Base-by-base conservation (phyloP, 2,329 filamentous ascomycete species). In the Pezicula carpinea region DNA sequence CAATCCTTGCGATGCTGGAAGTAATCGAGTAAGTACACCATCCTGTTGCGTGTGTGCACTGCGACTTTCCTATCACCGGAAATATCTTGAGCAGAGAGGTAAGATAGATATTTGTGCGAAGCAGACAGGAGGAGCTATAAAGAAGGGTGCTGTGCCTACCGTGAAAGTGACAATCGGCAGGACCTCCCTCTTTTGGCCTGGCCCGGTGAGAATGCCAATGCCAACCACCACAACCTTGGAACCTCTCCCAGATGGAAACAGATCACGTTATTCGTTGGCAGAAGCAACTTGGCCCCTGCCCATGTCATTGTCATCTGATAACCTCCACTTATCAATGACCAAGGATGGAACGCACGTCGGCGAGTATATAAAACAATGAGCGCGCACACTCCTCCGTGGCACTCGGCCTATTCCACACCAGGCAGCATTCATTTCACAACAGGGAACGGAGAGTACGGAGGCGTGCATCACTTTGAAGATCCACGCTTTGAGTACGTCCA, bases 1-100 rank as follows among this genome's bases (percentile, higher is more conserved):
- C 60, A 63, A 51, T 64, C 62, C 36, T 54, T 53, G 14, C 53
- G 51, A 50, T 64, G 62, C 44, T 63, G 60, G 47, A 64, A 60
- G 48, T 63, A 64, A 50, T 64, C 61, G 5, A 61, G 47, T 44
- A 59, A 29, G 46, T 55, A 64, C 4, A 63, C 59, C 62, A 64
- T 64, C 5, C 13, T 40, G 15, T 52, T 57, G 54, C 50, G n/a
- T 44, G 41, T 39, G 23, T 11, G 14, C 26, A n/a, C n/a, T n/a
- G n/a, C n/a, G n/a, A n/a, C 15, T 22, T 46, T 39, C 13, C 19
- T 29, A 17, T 14, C 39, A 11, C 15, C 15, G 23, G 19, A 6
- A 10, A 35, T 39, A 6, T 10, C 39, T 26, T 6, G 13, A 6
- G 6, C 11, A 43, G 39, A 33, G 26, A 19, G 31, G 17, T 6